These are phyloP conservation scores for Anthostomella pinea DNA, from an alignment of 2,329 filamentous ascomycete species.

Conservation along the genomic window DNA sequence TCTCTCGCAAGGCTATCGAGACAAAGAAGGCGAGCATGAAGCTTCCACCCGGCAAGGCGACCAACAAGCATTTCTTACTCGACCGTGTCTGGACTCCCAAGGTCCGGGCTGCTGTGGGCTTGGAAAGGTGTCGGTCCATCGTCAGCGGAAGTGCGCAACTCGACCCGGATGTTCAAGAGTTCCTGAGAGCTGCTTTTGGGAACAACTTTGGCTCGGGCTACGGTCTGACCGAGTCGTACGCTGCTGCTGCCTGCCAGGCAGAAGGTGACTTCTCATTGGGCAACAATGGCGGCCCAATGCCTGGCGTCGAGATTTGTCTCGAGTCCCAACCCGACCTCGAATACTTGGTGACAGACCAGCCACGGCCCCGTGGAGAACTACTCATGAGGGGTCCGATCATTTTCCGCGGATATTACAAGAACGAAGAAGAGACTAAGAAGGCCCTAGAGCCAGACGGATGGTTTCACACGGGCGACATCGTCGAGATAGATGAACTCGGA, in stretches of 20 bases:
- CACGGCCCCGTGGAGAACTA: conserved; percentile 85
- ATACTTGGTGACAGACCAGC: conserved; percentile 83
- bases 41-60: conserved; percentile 68
- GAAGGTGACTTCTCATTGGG: conserved; percentile 69
- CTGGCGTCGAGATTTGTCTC: conserved; percentile 72
- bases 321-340: conserved; percentile 91
- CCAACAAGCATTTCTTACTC: conserved; percentile 74
- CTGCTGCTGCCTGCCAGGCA: conserved; percentile 68
- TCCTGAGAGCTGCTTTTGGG: conserved; percentile 79
- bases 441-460: conserved; percentile 83
- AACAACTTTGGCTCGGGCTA: conserved; percentile 84
- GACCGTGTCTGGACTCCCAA: conserved; percentile 90
- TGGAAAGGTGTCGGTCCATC: conserved; percentile 71
- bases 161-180: conserved; percentile 82
- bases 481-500: conserved; percentile 76
- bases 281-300: conserved; percentile 74
- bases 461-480: conserved; percentile 96
- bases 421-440: conserved; percentile 81
- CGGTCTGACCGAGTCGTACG: conserved; percentile 91
- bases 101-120: conserved; percentile 76
- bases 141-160: conserved; percentile 88
- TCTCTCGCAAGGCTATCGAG: conserved; percentile 76
- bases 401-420: conserved; percentile 88
- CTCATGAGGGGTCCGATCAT: conserved; percentile 76
- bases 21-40: conserved; percentile 79